Base-by-base conservation (phyloP, 2,329 filamentous ascomycete species). In the Teratosphaeria zuluensis region DNA sequence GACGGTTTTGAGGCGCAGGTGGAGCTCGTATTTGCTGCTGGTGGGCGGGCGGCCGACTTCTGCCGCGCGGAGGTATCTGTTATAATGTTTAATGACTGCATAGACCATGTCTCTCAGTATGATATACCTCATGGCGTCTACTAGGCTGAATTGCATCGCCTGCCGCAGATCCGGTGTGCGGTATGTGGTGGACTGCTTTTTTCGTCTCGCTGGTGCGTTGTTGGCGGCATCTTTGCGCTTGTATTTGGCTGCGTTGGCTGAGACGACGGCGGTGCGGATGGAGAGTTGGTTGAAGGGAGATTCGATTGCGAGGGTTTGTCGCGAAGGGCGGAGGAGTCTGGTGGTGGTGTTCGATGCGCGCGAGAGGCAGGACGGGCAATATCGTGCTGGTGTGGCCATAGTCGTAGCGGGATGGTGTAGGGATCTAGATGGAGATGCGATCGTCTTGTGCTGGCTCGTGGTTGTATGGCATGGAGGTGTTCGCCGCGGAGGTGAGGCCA, bases 31-130 rank as follows among this genome's bases (percentile, higher is more conserved):
- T 74, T 96, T 97, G 65, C 85, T 80, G 11, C 80, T 78, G 2
- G 81, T 80, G 2, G 89, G 87, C 54, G 86, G 82, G 56, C 84
- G 84, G 69, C 94, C 92, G 67, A 96, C 92, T 82, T 99, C 94
- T 69, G 88, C 86, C 54, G 94, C 92, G 69, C 90, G 89, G 64
- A 99, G 84, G 72, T 96, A 94, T 72, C 91, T 96, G n/a, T n/a
- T n/a, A n/a, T n/a, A n/a, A n/a, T n/a, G n/a, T n/a, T n/a, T n/a
- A n/a, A n/a, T 12, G 14, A 16, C 32, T 48, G n/a, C 24, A 21
- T 19, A 7, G 42, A 53, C n/a, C 16, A 30, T 46, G 5, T 16
- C 3, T 14, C 53, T 46, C 3, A 1, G 1, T 51, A 51, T 2
- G 48, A 54, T 12, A 55, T 70, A 90, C 90, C 92, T 84, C 84